A percentile compares a stretch with the other conserved stretches of the same genome.
Evolutionary conservation across 2,329 filamentous ascomycete genomes (phyloP).

Genomic region (Xylariaceae sp.): DNA sequence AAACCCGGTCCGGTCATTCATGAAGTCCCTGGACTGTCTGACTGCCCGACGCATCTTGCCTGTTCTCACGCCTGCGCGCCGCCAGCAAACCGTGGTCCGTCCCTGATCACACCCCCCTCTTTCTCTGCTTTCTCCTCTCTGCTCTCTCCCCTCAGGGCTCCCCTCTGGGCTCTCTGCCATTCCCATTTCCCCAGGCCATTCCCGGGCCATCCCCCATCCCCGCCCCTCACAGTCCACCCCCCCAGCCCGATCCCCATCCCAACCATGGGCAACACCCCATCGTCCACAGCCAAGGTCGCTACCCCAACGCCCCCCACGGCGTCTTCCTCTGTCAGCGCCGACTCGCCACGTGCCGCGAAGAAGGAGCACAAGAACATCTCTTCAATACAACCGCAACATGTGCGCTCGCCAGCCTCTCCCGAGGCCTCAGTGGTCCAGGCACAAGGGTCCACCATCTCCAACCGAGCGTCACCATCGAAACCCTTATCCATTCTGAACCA

Average conservation of each 20-base stretch:
- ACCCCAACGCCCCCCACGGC: conserved; percentile 30
- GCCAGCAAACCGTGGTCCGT: background rate
- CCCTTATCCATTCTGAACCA: conserved; percentile 46
- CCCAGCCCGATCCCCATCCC: conserved; percentile 11
- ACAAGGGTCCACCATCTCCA: conserved; percentile 49
- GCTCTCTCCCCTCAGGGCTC: too few relatives aligned
- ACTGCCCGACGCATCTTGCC: conserved; percentile 2
- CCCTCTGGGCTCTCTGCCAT: too few relatives aligned
- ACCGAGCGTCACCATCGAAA: conserved; percentile 44
- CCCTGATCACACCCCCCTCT: background rate
- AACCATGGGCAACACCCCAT: conserved; percentile 44
- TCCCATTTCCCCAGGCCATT: background rate
- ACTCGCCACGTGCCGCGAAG: conserved; percentile 35
- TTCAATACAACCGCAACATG: conserved; percentile 45
- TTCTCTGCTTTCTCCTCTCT: too few relatives aligned
- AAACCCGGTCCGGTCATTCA: conserved; percentile 1
- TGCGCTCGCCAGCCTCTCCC: conserved; percentile 52
- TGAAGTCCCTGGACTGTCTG: conserved; percentile 3
- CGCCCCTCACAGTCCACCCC: conserved; percentile 13
- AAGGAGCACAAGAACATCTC: conserved; percentile 49
- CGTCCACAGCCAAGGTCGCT: conserved; percentile 30
- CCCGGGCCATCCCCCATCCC: conserved; percentile 13
- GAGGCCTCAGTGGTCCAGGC: conserved; percentile 59
- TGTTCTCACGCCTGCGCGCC: conserved; percentile 16
- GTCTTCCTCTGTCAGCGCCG: conserved; percentile 23